A percentile compares a stretch with the other conserved stretches of the same genome.
Evolutionary conservation across 2,329 filamentous ascomycete species (phyloP).

Genomic region (Exophiala spinifera): DNA sequence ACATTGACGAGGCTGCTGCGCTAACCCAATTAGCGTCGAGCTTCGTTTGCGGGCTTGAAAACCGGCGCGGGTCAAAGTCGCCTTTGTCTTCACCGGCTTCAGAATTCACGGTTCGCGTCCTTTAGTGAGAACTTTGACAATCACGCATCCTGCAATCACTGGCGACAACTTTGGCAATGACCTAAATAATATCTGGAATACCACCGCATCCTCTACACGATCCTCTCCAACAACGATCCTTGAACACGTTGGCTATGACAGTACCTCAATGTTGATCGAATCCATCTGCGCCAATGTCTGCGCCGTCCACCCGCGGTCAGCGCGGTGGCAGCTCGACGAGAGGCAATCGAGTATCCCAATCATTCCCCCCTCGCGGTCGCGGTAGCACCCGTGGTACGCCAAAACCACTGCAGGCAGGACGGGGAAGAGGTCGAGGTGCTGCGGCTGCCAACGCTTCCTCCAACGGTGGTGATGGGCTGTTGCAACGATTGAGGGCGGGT

Average conservation of each 20-base stretch:
- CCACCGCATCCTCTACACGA: not conserved
- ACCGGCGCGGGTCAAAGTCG: not conserved
- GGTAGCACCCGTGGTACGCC: constrained; percentile 17
- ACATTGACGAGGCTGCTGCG: too few relatives aligned
- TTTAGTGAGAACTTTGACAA: not conserved
- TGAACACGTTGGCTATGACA: constrained; percentile 7
- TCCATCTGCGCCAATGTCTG: constrained; percentile 21
- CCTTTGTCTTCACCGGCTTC: not conserved
- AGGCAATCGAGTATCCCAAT: constrained; percentile 16
- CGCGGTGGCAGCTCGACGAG: constrained; percentile 25
- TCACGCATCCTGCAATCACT: not conserved
- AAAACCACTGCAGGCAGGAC: not conserved
- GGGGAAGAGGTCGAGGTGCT: constrained; percentile 17
- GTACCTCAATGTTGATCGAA: constrained; percentile 23
- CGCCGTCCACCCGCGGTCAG: constrained; percentile 25
- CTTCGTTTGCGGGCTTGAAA: not conserved
- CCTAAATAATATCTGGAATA: too few relatives aligned
- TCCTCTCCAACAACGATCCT: not conserved
- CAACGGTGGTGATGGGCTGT: constrained; percentile 12
- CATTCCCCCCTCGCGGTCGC: constrained; percentile 14
- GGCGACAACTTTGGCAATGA: not conserved
- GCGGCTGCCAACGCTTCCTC: constrained; percentile 2
- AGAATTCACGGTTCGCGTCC: not conserved
- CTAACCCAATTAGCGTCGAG: not conserved
- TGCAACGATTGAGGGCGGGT: constrained; percentile 21